A percentile compares a stretch with the other conserved stretches of the same genome.
Evolutionary conservation across 2,329 filamentous ascomycete species (phyloP).

Genomic region (Hypoxylon sp.): DNA sequence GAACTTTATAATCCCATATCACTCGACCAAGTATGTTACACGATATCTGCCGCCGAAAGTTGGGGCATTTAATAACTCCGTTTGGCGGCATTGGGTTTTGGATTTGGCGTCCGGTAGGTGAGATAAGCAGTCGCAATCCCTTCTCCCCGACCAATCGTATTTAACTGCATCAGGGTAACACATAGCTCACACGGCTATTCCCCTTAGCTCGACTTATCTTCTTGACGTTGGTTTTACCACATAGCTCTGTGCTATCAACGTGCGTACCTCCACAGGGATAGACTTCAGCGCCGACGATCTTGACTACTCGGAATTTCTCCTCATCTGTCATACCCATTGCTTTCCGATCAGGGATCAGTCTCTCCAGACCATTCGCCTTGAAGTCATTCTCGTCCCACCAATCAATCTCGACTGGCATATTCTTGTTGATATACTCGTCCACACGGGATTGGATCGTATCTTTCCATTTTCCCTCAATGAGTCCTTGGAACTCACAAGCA

Average conservation of each 20-base stretch:
- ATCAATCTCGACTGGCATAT: constrained; percentile 68
- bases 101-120: constrained; percentile 6
- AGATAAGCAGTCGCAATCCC: background rate
- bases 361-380: constrained; percentile 58
- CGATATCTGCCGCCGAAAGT: constrained; percentile 5
- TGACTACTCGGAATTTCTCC: constrained; percentile 71
- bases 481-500: constrained; percentile 71
- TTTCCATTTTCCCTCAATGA: constrained; percentile 71
- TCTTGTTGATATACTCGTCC: constrained; percentile 64
- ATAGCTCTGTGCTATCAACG: constrained; percentile 66
- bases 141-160: background rate
- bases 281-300: constrained; percentile 71
- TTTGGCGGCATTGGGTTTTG: constrained; percentile 5
- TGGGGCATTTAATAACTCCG: background rate
- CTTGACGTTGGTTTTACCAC: constrained; percentile 69
- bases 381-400: constrained; percentile 75
- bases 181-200: constrained; percentile 65
- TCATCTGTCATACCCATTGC: constrained; percentile 51
- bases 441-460: constrained; percentile 67
- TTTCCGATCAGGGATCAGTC: constrained; percentile 61
- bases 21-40: constrained; percentile 7
- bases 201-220: constrained; percentile 74
- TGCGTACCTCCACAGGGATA: constrained; percentile 83
- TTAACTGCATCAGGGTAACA: constrained; percentile 36
- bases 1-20: constrained; percentile 3